Base-by-base conservation (phyloP, 2,329 filamentous ascomycete genomes). In the Tolypocladium ophioglossoides region DNA sequence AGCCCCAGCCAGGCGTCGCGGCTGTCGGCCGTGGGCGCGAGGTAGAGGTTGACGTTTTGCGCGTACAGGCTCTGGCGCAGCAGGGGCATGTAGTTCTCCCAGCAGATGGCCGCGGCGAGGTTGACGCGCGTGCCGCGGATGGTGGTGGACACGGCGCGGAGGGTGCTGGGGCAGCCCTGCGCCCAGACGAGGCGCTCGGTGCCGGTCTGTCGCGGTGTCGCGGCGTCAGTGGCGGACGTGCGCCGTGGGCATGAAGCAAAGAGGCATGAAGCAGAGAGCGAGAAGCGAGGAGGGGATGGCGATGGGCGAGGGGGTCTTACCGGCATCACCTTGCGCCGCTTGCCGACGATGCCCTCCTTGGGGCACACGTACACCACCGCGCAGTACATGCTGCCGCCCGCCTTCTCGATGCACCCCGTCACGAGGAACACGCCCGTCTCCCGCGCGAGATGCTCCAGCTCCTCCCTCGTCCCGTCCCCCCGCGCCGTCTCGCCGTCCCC, bases 61-160 rank as follows among this genome's bases (percentile, higher is more conserved):
- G 83, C 79, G 69, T 96, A 97, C 39, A 96, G 76, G 18, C 83
- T 79, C 66, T 95, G 87, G 20, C 92, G 82, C 9, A 96, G 76
- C 20, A 96, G 74, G 0, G 91, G 91, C 91, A 96, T 96, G 72
- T 92, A 95, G 69, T 89, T 96, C 70, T 97, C 91, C 91, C 91
- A 96, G 75, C 91, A 96, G 60, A 97, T 95, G 4, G 91, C 92
- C 3, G 87, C 84, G 0, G 86, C 91, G 56, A 96, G 79, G 54
- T 89, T 92, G 56, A 96, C 72, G 58, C 83, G 84, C 2, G 91
- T 81, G 51, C 89, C 90, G 57, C 86, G 85, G 67, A 96, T 90
- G 27, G 77, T 82, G 1, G 90, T 91, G 30, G 83, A 86, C 1
- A 96, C 83, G 4, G 91, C 91, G 58, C 83, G 82, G 32, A 96